Conservation (phyloP, 2,329 filamentous ascomycete genomes). For the Ophiobolus disseminans region DNA sequence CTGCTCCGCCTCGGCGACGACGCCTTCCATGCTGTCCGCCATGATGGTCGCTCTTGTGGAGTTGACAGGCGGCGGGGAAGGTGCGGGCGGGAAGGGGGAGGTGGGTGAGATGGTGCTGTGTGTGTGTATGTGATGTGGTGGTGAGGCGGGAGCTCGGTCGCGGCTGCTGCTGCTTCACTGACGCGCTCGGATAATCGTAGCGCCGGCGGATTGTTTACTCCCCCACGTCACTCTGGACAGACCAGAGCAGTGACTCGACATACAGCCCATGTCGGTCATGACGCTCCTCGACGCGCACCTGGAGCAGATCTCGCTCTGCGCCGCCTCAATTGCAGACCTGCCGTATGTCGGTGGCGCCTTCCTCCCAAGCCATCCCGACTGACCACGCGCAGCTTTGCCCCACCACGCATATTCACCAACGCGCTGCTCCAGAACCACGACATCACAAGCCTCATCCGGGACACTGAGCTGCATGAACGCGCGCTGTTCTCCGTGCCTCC, state of each 20-base stretch:
- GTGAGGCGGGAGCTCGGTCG: not conserved
- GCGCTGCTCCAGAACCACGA: conserved; percentile 87
- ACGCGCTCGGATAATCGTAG: not conserved
- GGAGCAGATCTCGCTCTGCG: conserved; percentile 59
- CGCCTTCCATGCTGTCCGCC: conserved; percentile 60
- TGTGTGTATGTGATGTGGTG: conserved; percentile 30
- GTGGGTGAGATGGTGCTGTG: conserved; percentile 14
- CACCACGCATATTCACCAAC: conserved; percentile 94
- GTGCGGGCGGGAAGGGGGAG: conserved; percentile 17
- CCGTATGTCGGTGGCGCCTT: conserved; percentile 40
- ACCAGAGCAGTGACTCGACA: not conserved
- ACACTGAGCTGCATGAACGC: conserved; percentile 92
- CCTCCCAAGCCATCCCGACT: conserved; percentile 10
- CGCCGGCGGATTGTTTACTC: conserved; percentile 16
- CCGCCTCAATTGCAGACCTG: conserved; percentile 57
- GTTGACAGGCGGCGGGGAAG: conserved; percentile 16
- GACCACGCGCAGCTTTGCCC: conserved; percentile 71
- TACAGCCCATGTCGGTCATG: conserved; percentile 43
- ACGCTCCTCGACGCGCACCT: conserved; percentile 57
- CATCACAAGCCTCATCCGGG: conserved; percentile 92
- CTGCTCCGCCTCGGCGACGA: conserved; percentile 52
- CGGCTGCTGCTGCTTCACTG: not conserved
- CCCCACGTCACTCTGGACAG: not conserved
- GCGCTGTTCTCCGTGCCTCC: conserved; percentile 92
- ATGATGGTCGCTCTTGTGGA: conserved; percentile 42